Percentiles rank a stretch among this genome's conserved stretches.
phyloP scores from a whole-genome alignment of 2,329 filamentous ascomycete species.

The Cordyceps militaris region DNA sequence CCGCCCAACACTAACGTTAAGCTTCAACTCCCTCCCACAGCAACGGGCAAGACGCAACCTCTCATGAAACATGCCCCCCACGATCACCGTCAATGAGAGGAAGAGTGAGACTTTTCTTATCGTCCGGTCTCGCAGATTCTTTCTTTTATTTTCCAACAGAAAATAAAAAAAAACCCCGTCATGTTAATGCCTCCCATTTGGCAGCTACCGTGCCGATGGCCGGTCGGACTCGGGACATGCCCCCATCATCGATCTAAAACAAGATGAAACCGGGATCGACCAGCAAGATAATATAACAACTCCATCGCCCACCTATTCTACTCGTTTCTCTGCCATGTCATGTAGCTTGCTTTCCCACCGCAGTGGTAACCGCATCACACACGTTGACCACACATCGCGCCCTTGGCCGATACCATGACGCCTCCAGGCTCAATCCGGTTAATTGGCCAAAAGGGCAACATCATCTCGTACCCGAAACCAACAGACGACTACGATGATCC shows the following conservation, averaged over 20 bases:
- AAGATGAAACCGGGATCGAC: not conserved
- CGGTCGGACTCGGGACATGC: not conserved
- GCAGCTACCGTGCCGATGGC: too few species aligned
- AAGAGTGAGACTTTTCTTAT: too few species aligned
- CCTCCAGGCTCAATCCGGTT: not conserved
- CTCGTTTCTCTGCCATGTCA: not conserved
- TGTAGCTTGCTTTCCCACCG: not conserved
- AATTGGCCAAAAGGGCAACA: not conserved
- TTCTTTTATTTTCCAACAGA: not conserved
- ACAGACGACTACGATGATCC: slow-evolving; percentile 10
- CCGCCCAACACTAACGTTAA: too few species aligned
- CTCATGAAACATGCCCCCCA: too few species aligned
- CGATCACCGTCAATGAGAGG: too few species aligned
- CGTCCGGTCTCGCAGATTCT: too few species aligned
- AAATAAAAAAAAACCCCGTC: not conserved
- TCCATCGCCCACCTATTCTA: not conserved
- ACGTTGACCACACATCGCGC: not conserved
- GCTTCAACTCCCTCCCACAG: too few species aligned
- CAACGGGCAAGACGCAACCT: too few species aligned
- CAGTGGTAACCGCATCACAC: not conserved
- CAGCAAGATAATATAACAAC: not conserved
- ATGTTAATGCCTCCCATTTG: too few species aligned
- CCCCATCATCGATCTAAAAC: not conserved
- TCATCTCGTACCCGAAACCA: slow-evolving; percentile 4
- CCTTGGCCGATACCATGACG: not conserved